phyloP scores from a whole-genome alignment of 2,329 filamentous ascomycete species.

The Alternaria dauci region DNA sequence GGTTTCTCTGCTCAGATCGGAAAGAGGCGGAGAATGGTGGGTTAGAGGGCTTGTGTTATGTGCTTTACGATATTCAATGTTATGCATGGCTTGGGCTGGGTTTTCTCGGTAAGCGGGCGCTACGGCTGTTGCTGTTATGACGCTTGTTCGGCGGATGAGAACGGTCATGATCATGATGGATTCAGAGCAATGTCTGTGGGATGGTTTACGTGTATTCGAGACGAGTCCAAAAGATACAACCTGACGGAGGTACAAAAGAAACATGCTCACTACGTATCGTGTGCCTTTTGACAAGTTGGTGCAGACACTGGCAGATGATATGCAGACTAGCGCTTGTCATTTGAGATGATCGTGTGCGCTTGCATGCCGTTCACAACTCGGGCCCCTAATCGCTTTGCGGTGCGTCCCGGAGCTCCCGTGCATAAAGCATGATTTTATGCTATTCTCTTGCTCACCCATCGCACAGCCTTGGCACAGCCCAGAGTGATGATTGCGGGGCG shows the following conservation, averaged over 20 bases:
- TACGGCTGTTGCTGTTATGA: conserved; percentile 22
- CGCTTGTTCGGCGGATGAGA: conserved; percentile 7
- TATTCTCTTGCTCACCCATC: conserved; percentile 18
- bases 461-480: conserved; percentile 23
- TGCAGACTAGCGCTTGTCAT: not conserved
- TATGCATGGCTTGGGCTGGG: conserved; percentile 34
- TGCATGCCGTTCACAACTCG: conserved; percentile 20
- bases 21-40: conserved; percentile 95
- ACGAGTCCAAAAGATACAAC: not conserved
- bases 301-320: conserved; percentile 21
- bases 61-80: conserved; percentile 33
- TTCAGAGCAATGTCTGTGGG: conserved; percentile 2
- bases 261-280: not conserved
- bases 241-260: not conserved
- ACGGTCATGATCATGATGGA: conserved; percentile 16
- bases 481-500: conserved; percentile 21
- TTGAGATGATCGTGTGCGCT: conserved; percentile 23
- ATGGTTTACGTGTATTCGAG: conserved; percentile 3
- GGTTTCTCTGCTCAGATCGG: conserved; percentile 99
- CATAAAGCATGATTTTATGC: conserved; percentile 2
- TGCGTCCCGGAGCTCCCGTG: conserved; percentile 5
- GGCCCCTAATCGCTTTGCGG: conserved; percentile 19
- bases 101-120: conserved; percentile 27
- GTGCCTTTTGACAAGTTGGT: not conserved
- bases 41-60: conserved; percentile 60